A percentile compares a stretch with the other conserved stretches of the same genome.
These are phyloP conservation scores for Dictyostelium discoideum DNA, from an alignment of 78 protist genomes.

Conservation along the genomic window dicty_2.7 NC_007090.3:1736501-1737000, in stretches of 20 bases:
- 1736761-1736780: too few relatives aligned
- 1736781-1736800: neutral
- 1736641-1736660: slow-evolving; percentile 58
- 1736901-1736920: slow-evolving; percentile 66
- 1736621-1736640: slow-evolving; percentile 60
- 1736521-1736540: slow-evolving; percentile 66
- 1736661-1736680: slow-evolving; percentile 41
- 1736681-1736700: too few relatives aligned
- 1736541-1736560: slow-evolving; percentile 80
- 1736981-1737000: slow-evolving; percentile 66
- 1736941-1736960: slow-evolving; percentile 78
- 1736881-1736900: slow-evolving; percentile 54
- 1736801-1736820: slow-evolving; percentile 62
- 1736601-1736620: slow-evolving; percentile 34
- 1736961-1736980: slow-evolving; percentile 60
- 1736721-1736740: neutral
- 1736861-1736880: slow-evolving; percentile 84
- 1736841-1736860: slow-evolving; percentile 87
- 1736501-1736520: slow-evolving; percentile 29
- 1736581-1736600: slow-evolving; percentile 71
- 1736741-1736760: neutral
- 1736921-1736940: slow-evolving; percentile 86
- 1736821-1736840: slow-evolving; percentile 73
- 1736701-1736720: neutral
- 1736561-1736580: slow-evolving; percentile 58